Conservation (phyloP, 169 alveolate genomes). For the Nephromyces sp. region DNA sequence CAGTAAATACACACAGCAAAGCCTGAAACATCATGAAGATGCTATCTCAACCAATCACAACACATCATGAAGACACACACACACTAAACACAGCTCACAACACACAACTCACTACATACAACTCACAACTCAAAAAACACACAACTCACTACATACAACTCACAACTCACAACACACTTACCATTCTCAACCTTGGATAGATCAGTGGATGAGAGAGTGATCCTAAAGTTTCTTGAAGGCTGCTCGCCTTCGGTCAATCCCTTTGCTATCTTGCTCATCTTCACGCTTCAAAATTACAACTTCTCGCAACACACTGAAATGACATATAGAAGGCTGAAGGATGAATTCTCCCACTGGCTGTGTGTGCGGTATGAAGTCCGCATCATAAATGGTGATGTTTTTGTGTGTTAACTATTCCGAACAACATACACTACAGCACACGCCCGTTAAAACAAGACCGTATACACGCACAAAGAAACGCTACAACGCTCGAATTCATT, state of each 20-base stretch:
- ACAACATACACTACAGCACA: too few relatives aligned
- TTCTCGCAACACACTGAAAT: too few relatives aligned
- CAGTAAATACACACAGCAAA: not conserved
- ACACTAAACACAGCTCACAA: not conserved
- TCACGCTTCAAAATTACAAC: too few relatives aligned
- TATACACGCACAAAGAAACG: too few relatives aligned
- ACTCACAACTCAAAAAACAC: not conserved
- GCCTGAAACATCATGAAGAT: not conserved
- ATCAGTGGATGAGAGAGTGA: constrained; percentile 80
- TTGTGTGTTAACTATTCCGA: too few relatives aligned
- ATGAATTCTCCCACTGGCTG: too few relatives aligned
- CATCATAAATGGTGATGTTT: too few relatives aligned
- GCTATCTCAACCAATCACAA: not conserved
- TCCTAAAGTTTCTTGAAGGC: constrained; percentile 78
- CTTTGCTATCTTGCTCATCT: constrained; percentile 57
- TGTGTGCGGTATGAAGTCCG: too few relatives aligned
- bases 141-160: not conserved
- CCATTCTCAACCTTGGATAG: constrained; percentile 74
- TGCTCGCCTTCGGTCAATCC: constrained; percentile 69
- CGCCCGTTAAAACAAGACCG: too few relatives aligned
- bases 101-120: not conserved
- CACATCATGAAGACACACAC: not conserved
- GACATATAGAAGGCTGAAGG: too few relatives aligned
- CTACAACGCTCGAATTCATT: too few relatives aligned
- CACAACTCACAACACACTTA: too few relatives aligned